Percentiles rank a stretch among this genome's conserved stretches.
These are phyloP conservation scores for Exophiala xenobiotica DNA, from an alignment of 2,329 filamentous ascomycete species.

Conservation along the genomic window DNA sequence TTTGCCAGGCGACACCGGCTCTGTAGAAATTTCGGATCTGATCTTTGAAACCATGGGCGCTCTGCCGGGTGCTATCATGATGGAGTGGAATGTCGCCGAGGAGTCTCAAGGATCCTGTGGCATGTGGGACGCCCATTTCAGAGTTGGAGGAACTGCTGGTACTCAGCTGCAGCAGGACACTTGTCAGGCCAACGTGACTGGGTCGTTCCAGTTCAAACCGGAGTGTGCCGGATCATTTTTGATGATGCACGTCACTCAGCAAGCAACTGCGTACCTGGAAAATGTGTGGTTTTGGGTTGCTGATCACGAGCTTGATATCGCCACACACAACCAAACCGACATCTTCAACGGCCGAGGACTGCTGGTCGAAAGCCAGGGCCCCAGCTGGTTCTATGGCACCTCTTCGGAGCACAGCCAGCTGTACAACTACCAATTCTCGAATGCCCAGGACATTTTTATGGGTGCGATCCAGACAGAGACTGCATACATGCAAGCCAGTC, in stretches of 20 bases:
- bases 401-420: constrained; percentile 59
- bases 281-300: constrained; percentile 90
- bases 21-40: constrained; percentile 83
- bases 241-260: constrained; percentile 56
- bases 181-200: constrained; percentile 73
- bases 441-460: constrained; percentile 78
- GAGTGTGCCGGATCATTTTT: constrained; percentile 73
- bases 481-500: constrained; percentile 74
- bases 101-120: constrained; percentile 64
- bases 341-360: constrained; percentile 87
- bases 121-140: constrained; percentile 96
- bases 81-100: constrained; percentile 85
- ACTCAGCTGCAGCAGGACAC: constrained; percentile 76
- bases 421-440: constrained; percentile 80
- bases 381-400: constrained; percentile 80
- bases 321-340: constrained; percentile 65
- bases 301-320: constrained; percentile 81
- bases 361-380: constrained; percentile 72
- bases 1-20: constrained; percentile 70
- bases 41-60: constrained; percentile 82
- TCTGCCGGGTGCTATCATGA: constrained; percentile 81
- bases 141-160: constrained; percentile 82
- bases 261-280: constrained; percentile 72
- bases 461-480: constrained; percentile 86
- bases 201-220: constrained; percentile 57